Percentiles rank a stretch among this genome's conserved stretches.
Conservation (phyloP, 495 filamentous ascomycete species). For the Hypoxylon crocopeplum region DNA sequence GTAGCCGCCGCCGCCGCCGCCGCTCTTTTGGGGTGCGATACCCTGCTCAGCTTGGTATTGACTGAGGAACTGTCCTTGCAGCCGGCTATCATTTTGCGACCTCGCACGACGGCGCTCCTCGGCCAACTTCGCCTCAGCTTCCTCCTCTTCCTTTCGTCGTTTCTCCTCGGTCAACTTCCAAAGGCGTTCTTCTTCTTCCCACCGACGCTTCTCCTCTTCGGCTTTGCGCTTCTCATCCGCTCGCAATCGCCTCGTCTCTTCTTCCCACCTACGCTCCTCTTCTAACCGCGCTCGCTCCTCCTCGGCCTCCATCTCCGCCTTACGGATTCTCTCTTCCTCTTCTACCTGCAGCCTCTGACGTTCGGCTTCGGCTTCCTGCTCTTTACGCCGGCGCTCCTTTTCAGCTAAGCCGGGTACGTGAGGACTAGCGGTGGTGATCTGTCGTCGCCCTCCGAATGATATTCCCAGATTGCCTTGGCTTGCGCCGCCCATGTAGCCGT, state of each 20-base stretch:
- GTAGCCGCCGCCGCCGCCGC: constrained; percentile 43
- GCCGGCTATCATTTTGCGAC: constrained; percentile 65
- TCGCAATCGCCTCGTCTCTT: constrained; percentile 71
- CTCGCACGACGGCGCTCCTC: constrained; percentile 69
- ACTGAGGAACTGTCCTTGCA: constrained; percentile 84
- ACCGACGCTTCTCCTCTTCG: constrained; percentile 78
- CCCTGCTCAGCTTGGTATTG: constrained; percentile 76
- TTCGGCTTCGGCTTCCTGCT: constrained; percentile 63
- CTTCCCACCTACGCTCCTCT: constrained; percentile 82
- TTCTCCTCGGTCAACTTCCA: constrained; percentile 85
- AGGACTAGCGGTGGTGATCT: constrained; percentile 87
- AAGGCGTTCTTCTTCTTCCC: constrained; percentile 83
- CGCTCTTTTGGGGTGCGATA: constrained; percentile 39
- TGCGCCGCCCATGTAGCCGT: constrained; percentile 97
- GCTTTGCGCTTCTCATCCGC: constrained; percentile 72
- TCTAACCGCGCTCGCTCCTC: constrained; percentile 71
- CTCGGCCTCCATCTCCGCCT: constrained; percentile 69
- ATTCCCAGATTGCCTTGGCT: constrained; percentile 96
- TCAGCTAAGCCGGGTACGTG: constrained; percentile 72
- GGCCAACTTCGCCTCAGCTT: constrained; percentile 69
- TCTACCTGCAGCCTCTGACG: constrained; percentile 65
- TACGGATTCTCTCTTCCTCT: constrained; percentile 67
- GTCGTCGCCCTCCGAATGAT: constrained; percentile 85
- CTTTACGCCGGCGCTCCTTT: constrained; percentile 60
- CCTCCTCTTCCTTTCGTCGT: constrained; percentile 74